Conservation (phyloP, 2,329 filamentous ascomycete species). For the Ascochyta pisi region DNA sequence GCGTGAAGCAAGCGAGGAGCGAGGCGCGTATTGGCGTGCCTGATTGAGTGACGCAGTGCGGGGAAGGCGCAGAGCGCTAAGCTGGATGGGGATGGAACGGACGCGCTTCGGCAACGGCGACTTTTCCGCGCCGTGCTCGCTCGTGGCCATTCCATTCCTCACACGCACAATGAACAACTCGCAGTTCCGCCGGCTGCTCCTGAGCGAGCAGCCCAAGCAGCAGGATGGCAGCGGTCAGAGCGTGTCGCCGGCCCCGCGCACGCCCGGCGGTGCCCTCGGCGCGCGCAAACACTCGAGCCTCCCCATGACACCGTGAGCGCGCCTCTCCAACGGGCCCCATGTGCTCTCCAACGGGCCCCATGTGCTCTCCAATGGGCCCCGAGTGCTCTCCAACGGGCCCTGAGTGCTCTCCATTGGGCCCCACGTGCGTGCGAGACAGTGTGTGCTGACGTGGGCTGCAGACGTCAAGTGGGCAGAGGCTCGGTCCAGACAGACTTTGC, state of each 20-base stretch:
- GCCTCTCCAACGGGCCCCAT: neutral
- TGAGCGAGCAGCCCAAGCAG: slow-evolving; percentile 54
- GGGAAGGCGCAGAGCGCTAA: slow-evolving; percentile 12
- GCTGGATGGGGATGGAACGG: too few relatives aligned
- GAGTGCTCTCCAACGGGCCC: too few relatives aligned
- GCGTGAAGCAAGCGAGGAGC: neutral
- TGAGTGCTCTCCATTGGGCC: too few relatives aligned
- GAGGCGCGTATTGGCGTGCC: too few relatives aligned
- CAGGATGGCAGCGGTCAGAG: slow-evolving; percentile 38
- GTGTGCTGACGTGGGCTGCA: slow-evolving; percentile 40
- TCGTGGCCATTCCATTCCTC: neutral
- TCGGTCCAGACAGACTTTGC: slow-evolving; percentile 73
- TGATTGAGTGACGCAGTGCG: slow-evolving; percentile 8
- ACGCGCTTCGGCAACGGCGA: slow-evolving; percentile 4
- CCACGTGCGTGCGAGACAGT: too few relatives aligned
- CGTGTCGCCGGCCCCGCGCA: slow-evolving; percentile 37
- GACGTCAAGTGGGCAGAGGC: slow-evolving; percentile 67
- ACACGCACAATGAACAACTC: slow-evolving; percentile 81
- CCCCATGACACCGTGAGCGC: slow-evolving; percentile 87
- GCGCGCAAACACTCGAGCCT: slow-evolving; percentile 81
- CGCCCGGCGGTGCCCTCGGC: slow-evolving; percentile 64
- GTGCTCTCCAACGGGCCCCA: too few relatives aligned
- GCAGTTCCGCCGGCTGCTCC: slow-evolving; percentile 84
- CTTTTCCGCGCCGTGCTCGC: slow-evolving; percentile 1
- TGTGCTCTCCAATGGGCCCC: too few relatives aligned